phyloP scores from a whole-genome alignment of 2,329 filamentous ascomycete species.

The Metarhizium rileyi region DNA sequence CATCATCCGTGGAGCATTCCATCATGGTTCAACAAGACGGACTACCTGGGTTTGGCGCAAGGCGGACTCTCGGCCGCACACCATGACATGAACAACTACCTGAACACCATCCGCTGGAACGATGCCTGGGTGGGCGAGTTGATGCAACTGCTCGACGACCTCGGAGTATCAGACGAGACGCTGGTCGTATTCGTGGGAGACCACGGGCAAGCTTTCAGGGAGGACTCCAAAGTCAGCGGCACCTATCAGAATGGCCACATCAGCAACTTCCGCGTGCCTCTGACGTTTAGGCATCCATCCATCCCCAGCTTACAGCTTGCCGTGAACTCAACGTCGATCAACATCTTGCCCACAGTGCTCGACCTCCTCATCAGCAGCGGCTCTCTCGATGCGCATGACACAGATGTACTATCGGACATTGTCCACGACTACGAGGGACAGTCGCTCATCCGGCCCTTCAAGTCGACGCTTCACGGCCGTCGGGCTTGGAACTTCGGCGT shows the following conservation, averaged over 20 bases:
- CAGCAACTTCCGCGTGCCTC: constrained; percentile 24
- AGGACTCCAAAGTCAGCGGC: constrained; percentile 18
- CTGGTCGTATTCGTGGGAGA: constrained; percentile 23
- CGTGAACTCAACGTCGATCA: constrained; percentile 17
- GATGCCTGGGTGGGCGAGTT: constrained; percentile 23
- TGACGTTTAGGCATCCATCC: constrained; percentile 24
- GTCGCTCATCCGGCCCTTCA: constrained; percentile 22
- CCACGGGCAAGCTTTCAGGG: constrained; percentile 23
- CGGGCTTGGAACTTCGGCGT: constrained; percentile 16
- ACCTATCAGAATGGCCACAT: constrained; percentile 24
- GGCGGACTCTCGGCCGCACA: neutral
- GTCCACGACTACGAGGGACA: constrained; percentile 25
- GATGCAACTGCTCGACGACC: constrained; percentile 19
- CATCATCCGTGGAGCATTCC: constrained; percentile 16
- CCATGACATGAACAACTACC: constrained; percentile 21
- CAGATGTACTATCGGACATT: constrained; percentile 18
- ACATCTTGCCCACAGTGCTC: constrained; percentile 24
- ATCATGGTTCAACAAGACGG: neutral
- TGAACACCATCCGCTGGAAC: constrained; percentile 22
- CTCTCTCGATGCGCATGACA: constrained; percentile 18
- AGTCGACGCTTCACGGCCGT: constrained; percentile 12
- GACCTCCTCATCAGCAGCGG: constrained; percentile 23
- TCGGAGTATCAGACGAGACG: constrained; percentile 22
- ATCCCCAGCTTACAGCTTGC: constrained; percentile 21
- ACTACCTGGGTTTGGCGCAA: neutral